These are phyloP conservation scores for Grosmannia huntii DNA, from an alignment of 2,329 filamentous ascomycete species.

Conservation along the genomic window DNA sequence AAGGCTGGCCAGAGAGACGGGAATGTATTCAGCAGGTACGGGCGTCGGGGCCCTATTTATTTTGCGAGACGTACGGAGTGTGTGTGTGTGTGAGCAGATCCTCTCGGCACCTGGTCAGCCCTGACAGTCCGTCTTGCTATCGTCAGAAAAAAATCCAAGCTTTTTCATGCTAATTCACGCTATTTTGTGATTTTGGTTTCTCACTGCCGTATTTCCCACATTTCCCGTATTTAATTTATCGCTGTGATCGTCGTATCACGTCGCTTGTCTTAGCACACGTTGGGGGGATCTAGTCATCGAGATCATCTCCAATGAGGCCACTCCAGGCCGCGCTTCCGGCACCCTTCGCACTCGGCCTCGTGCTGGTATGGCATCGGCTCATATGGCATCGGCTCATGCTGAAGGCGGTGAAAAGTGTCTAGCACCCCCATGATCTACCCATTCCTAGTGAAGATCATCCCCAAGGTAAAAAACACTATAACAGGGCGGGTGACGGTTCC, in stretches of 20 bases:
- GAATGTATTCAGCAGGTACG: background rate
- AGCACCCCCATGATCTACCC: constrained; percentile 1
- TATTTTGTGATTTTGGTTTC: background rate
- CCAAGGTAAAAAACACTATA: background rate
- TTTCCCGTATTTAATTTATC: background rate
- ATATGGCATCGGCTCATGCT: background rate
- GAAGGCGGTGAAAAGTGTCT: background rate
- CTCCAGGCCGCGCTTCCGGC: background rate
- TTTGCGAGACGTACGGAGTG: background rate
- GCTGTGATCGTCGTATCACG: background rate
- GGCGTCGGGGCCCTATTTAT: background rate
- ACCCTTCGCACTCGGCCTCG: background rate
- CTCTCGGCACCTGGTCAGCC: background rate
- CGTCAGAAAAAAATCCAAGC: background rate
- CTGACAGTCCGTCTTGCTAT: background rate
- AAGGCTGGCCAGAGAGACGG: background rate
- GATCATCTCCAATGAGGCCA: background rate
- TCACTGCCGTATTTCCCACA: background rate
- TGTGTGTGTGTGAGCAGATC: background rate
- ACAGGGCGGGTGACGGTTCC: background rate
- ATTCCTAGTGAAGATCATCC: constrained; percentile 1
- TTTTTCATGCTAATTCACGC: background rate
- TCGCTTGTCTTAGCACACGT: background rate
- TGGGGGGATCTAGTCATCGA: background rate
- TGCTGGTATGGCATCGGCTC: background rate